phyloP scores from a whole-genome alignment of 164 flowering plant species.

The Liriodendron chinense region DNA sequence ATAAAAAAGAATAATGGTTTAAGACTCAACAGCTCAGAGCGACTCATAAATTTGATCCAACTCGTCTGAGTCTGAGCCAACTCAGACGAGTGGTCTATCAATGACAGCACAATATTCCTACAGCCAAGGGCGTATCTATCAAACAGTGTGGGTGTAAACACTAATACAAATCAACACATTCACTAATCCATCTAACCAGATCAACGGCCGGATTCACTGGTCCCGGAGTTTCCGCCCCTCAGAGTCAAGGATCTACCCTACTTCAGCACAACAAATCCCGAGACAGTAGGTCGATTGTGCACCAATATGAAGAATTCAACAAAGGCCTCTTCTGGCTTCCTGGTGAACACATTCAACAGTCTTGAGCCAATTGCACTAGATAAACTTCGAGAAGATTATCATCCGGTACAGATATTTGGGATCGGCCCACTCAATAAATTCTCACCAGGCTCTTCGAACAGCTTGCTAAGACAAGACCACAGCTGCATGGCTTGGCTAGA shows the following conservation, averaged over 20 bases:
- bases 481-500: slow-evolving; percentile 66
- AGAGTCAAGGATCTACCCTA: slow-evolving; percentile 26
- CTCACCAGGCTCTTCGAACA: slow-evolving; percentile 2
- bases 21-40: too few relatives aligned
- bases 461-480: slow-evolving; percentile 50
- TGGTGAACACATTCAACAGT: slow-evolving; percentile 35
- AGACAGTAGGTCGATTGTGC: not conserved
- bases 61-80: too few relatives aligned
- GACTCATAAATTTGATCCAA: too few relatives aligned
- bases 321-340: slow-evolving; percentile 25
- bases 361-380: slow-evolving; percentile 28
- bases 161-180: too few relatives aligned
- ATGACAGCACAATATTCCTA: too few relatives aligned
- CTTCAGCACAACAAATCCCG: not conserved
- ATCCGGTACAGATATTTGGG: slow-evolving; percentile 17
- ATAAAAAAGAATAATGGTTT: too few relatives aligned
- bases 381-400: not conserved
- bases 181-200: not conserved
- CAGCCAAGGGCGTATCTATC: too few relatives aligned
- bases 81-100: too few relatives aligned
- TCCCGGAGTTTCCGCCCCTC: slow-evolving; percentile 32
- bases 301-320: slow-evolving; percentile 1
- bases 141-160: too few relatives aligned
- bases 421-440: slow-evolving; percentile 34
- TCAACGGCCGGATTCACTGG: slow-evolving; percentile 8